A percentile compares a stretch with the other conserved stretches of the same genome.
These are phyloP conservation scores for Fusarium incarnatum DNA, from an alignment of 2,329 filamentous ascomycete genomes.

Conservation along the genomic window DNA sequence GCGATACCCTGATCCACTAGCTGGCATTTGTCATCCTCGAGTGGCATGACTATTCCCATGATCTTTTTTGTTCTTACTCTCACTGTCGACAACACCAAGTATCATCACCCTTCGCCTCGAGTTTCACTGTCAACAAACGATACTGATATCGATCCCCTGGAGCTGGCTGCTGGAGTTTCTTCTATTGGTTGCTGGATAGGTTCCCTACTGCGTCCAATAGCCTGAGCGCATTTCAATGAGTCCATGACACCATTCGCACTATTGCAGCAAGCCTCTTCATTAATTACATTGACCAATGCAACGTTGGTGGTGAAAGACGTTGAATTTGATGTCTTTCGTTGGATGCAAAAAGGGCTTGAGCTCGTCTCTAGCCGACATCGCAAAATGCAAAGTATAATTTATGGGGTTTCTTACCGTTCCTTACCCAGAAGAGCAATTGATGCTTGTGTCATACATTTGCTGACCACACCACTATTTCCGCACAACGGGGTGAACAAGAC, in stretches of 20 bases:
- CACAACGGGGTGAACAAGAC: not conserved
- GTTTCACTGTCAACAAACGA: too few species aligned
- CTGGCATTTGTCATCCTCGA: not conserved
- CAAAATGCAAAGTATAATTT: not conserved
- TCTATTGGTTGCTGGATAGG: too few species aligned
- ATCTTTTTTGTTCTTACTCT: not conserved
- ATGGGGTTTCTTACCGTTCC: not conserved
- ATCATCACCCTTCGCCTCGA: not conserved
- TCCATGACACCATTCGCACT: not conserved
- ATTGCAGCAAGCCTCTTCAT: not conserved
- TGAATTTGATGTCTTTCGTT: not conserved
- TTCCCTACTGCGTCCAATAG: not conserved
- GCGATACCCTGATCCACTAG: not conserved
- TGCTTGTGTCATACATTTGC: not conserved
- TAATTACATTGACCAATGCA: not conserved
- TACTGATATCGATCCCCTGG: too few species aligned
- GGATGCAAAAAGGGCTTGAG: not conserved
- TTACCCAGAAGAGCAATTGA: too few species aligned
- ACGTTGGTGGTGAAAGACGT: not conserved
- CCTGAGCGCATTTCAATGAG: not conserved
- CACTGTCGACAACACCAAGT: not conserved
- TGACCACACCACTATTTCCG: not conserved
- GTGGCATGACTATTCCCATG: not conserved
- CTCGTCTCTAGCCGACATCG: not conserved
- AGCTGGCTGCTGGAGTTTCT: too few species aligned